phyloP scores from a whole-genome alignment of 257 asterid species.

The Fraxinus quadrangulata region DNA sequence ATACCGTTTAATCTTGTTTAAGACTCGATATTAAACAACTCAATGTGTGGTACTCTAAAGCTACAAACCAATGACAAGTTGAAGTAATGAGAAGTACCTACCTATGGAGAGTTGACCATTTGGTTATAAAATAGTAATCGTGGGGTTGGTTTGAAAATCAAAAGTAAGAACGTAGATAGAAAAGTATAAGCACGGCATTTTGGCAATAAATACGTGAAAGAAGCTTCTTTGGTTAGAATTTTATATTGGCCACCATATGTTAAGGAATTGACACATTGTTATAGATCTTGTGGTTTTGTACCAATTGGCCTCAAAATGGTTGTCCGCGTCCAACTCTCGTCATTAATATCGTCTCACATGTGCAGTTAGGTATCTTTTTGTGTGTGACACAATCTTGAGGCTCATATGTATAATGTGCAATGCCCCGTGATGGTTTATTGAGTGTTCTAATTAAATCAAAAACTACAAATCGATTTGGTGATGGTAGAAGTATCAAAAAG shows the following conservation, averaged over 20 bases:
- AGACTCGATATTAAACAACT: too few relatives aligned
- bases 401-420: background rate
- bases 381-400: background rate
- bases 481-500: background rate
- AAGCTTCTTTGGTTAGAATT: constrained; percentile 24
- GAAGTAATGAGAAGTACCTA: background rate
- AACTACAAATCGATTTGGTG: background rate
- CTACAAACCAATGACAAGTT: too few relatives aligned
- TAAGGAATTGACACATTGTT: background rate
- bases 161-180: constrained; percentile 15
- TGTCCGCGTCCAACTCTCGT: background rate
- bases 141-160: constrained; percentile 24
- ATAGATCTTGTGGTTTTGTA: background rate
- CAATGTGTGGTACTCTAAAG: too few relatives aligned
- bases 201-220: constrained; percentile 1
- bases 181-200: background rate
- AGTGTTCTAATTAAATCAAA: background rate
- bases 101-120: background rate
- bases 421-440: background rate
- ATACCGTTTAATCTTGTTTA: too few relatives aligned
- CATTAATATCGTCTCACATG: background rate
- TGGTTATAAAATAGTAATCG: background rate
- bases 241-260: background rate
- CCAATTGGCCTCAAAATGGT: background rate
- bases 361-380: background rate